Percentiles rank a stretch among this genome's conserved stretches.
Conservation (phyloP, 2,329 filamentous ascomycete genomes). For the Aspergillus novoparasiticus region DNA sequence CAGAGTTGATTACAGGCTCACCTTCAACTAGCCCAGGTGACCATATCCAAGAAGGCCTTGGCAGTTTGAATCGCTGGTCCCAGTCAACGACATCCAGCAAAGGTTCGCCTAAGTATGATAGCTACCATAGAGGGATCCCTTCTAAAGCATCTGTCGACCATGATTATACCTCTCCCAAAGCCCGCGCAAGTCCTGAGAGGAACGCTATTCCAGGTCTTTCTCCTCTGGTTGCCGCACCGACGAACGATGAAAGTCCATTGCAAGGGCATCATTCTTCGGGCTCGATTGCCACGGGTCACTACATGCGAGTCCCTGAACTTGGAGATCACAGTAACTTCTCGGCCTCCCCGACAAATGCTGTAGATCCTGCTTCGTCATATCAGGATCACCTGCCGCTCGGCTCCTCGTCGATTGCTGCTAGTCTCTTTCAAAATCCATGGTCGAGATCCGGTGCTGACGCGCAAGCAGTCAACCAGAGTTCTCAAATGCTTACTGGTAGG, state of each 20-base stretch:
- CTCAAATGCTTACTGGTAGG: slow-evolving; percentile 26
- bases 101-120: slow-evolving; percentile 25
- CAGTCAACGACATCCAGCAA: slow-evolving; percentile 58
- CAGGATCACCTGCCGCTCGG: slow-evolving; percentile 24
- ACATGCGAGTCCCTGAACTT: slow-evolving; percentile 1
- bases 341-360: slow-evolving; percentile 3
- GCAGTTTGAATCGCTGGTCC: slow-evolving; percentile 60
- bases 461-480: slow-evolving; percentile 16
- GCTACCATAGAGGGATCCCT: slow-evolving; percentile 25
- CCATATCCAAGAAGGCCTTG: slow-evolving; percentile 48
- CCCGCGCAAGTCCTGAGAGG: slow-evolving; percentile 16
- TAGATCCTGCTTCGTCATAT: slow-evolving; percentile 9
- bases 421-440: slow-evolving; percentile 19
- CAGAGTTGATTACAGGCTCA: slow-evolving; percentile 7
- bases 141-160: slow-evolving; percentile 28
- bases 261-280: slow-evolving; percentile 8
- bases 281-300: slow-evolving; percentile 1
- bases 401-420: slow-evolving; percentile 3
- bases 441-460: slow-evolving; percentile 2
- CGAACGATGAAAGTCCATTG: not conserved
- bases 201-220: slow-evolving; percentile 6
- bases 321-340: slow-evolving; percentile 5
- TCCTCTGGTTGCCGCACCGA: slow-evolving; percentile 8
- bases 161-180: slow-evolving; percentile 20
- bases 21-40: slow-evolving; percentile 19